A percentile compares a stretch with the other conserved stretches of the same genome.
phyloP scores from a whole-genome alignment of 2,329 filamentous ascomycete genomes.

The Rhinocladiella mackenziei region DNA sequence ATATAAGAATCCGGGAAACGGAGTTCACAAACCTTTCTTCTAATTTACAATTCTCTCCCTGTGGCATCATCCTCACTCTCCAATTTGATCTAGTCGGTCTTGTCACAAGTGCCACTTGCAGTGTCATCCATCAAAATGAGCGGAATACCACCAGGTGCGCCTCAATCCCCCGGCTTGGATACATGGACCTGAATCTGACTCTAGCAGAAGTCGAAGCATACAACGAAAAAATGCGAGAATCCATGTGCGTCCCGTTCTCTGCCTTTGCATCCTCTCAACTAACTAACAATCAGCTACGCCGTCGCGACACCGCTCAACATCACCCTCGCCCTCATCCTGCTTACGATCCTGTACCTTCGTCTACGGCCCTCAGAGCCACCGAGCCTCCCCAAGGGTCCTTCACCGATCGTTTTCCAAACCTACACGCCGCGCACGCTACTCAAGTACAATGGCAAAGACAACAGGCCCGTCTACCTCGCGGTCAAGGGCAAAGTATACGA shows the following conservation, averaged over 20 bases:
- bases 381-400: constrained; percentile 51
- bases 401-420: constrained; percentile 77
- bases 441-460: constrained; percentile 73
- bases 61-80: too few relatives aligned
- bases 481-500: constrained; percentile 90
- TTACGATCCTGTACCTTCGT: constrained; percentile 55
- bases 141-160: constrained; percentile 7
- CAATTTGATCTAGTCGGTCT: too few relatives aligned
- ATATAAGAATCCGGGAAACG: too few relatives aligned
- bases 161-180: not conserved
- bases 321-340: constrained; percentile 56
- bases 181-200: too few relatives aligned
- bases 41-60: too few relatives aligned
- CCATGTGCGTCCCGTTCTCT: constrained; percentile 1
- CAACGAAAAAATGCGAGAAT: constrained; percentile 7
- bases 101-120: too few relatives aligned
- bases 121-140: constrained; percentile 5
- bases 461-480: constrained; percentile 77
- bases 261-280: not conserved
- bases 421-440: constrained; percentile 82
- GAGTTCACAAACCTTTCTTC: too few relatives aligned
- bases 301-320: constrained; percentile 43
- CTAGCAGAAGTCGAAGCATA: constrained; percentile 8
- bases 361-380: constrained; percentile 52
- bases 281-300: constrained; percentile 12